These are phyloP conservation scores for Colletotrichum salicis DNA, from an alignment of 2,329 filamentous ascomycete genomes.

Conservation along the genomic window DNA sequence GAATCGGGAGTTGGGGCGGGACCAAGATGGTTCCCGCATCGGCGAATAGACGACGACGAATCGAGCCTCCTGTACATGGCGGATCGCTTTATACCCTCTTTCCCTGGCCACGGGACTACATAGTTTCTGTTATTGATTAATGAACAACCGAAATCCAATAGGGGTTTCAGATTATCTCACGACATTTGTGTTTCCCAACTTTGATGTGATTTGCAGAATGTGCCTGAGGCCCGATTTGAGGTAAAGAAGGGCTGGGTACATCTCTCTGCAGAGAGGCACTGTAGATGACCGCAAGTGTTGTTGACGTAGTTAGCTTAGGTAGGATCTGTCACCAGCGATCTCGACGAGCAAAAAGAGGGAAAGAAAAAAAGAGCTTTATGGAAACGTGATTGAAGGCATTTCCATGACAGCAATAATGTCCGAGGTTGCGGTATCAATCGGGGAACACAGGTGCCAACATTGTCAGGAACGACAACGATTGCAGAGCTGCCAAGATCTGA, in stretches of 20 bases:
- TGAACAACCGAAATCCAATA: not conserved
- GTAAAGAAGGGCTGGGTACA: not conserved
- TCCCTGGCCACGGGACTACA: slow-evolving; percentile 20
- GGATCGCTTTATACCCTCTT: slow-evolving; percentile 31
- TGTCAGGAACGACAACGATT: not conserved
- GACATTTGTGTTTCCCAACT: not conserved
- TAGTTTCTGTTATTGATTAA: slow-evolving; percentile 22
- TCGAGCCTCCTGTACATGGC: slow-evolving; percentile 15
- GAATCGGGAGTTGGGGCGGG: slow-evolving; percentile 22
- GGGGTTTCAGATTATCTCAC: not conserved
- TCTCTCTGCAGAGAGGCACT: not conserved
- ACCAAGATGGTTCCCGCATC: slow-evolving; percentile 14
- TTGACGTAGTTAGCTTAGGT: not conserved
- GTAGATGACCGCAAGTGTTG: not conserved
- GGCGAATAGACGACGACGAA: slow-evolving; percentile 12
- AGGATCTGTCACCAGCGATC: not conserved
- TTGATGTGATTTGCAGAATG: not conserved
- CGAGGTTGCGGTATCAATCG: not conserved
- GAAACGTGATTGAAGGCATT: not conserved
- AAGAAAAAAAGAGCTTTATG: not conserved
- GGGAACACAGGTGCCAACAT: not conserved
- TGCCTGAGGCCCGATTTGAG: fast-evolving
- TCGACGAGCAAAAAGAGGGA: not conserved
- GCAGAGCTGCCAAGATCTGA: not conserved
- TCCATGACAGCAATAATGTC: not conserved